phyloP scores from a whole-genome alignment of 306 rosid species.

The Fagus crenata region DNA sequence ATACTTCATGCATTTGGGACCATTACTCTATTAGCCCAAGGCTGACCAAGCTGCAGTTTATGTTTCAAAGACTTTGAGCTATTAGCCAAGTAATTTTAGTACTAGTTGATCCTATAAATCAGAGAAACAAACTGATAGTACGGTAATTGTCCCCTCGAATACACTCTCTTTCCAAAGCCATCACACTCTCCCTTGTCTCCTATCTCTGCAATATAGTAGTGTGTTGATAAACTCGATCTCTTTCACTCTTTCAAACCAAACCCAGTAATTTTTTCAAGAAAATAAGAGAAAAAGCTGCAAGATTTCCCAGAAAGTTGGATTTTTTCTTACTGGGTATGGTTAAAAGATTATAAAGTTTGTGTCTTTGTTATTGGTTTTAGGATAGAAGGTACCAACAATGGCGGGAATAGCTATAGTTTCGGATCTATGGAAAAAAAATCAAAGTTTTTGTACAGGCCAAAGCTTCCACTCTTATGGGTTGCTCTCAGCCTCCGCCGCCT shows the following conservation, averaged over 20 bases:
- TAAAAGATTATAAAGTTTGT: constrained; percentile 7
- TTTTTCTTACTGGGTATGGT: neutral
- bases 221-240: neutral
- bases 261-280: neutral
- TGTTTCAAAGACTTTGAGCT: too few species aligned
- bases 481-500: constrained; percentile 66
- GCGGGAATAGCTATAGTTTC: constrained; percentile 67
- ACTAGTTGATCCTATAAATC: too few species aligned
- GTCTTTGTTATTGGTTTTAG: constrained; percentile 22
- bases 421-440: constrained; percentile 73
- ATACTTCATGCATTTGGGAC: too few species aligned
- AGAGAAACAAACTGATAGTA: too few species aligned
- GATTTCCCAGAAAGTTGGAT: neutral
- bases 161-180: neutral
- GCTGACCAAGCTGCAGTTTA: too few species aligned
- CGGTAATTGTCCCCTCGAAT: too few species aligned
- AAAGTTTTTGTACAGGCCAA: constrained; percentile 34
- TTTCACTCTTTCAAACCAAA: neutral
- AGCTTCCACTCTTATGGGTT: constrained; percentile 55
- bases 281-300: neutral
- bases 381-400: constrained; percentile 45
- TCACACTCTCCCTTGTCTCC: neutral
- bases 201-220: neutral
- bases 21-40: too few species aligned
- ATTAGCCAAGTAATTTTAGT: too few species aligned